phyloP scores from a whole-genome alignment of 345 rosid genomes.

The Excoecaria agallocha region DNA sequence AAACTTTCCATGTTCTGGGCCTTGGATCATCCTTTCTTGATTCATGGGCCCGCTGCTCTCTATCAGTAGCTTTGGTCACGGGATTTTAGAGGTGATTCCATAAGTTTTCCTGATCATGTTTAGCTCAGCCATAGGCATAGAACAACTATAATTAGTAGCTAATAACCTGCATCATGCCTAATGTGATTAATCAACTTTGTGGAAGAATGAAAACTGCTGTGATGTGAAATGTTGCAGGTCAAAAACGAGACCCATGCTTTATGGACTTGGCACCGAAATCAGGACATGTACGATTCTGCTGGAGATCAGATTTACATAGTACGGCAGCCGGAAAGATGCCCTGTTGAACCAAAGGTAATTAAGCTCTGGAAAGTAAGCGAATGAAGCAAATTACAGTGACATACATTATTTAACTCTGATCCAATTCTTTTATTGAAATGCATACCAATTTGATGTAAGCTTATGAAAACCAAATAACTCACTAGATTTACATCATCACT shows the following conservation, averaged over 20 bases:
- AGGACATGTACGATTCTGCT: constrained; percentile 44
- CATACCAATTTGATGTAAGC: not conserved
- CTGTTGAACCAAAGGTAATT: constrained; percentile 29
- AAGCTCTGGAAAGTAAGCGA: constrained; percentile 1
- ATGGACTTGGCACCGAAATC: constrained; percentile 92
- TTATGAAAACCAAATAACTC: not conserved
- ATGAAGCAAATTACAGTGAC: not conserved
- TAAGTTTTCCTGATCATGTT: not conserved
- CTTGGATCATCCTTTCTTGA: no score
- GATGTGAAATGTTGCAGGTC: constrained; percentile 41
- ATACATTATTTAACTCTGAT: not conserved
- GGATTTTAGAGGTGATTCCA: constrained; percentile 71
- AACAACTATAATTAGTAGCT: not conserved
- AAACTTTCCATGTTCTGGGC: no score
- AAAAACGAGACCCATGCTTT: constrained; percentile 81
- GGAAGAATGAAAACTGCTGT: not conserved
- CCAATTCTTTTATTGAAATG: not conserved
- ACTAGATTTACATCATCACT: not conserved
- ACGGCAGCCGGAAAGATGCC: constrained; percentile 66
- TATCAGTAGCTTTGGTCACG: constrained; percentile 97
- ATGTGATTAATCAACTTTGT: not conserved
- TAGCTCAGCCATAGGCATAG: not conserved
- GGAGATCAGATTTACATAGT: constrained; percentile 90
- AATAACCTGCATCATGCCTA: not conserved
- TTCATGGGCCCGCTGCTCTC: no score